A percentile compares a stretch with the other conserved stretches of the same genome.
These are phyloP conservation scores for Petasospora rhodanensis DNA, from an alignment of 1,139 yeast species.

Conservation along the genomic window DNA sequence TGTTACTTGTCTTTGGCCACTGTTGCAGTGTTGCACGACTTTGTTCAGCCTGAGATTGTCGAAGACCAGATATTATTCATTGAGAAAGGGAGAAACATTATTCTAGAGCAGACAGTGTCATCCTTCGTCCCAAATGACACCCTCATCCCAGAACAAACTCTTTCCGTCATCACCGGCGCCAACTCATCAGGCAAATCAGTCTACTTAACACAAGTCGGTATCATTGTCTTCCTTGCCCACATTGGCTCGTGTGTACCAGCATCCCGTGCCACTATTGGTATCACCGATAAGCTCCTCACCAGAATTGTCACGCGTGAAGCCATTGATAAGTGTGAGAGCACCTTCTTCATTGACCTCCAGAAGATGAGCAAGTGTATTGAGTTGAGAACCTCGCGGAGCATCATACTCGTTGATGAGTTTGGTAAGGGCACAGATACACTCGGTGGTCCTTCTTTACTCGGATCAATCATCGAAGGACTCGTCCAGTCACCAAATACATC, in stretches of 20 bases:
- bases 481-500: conserved; percentile 25
- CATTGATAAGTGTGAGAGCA: conserved; percentile 37
- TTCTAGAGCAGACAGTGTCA: conserved; percentile 34
- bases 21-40: conserved; percentile 31
- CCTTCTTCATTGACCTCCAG: conserved; percentile 42
- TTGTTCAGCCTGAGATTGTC: conserved; percentile 35
- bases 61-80: conserved; percentile 23
- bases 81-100: conserved; percentile 35
- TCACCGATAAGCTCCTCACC: conserved; percentile 41
- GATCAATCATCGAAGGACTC: conserved; percentile 32
- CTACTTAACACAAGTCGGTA: conserved; percentile 39
- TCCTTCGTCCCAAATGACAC: conserved; percentile 38
- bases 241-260: conserved; percentile 49
- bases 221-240: conserved; percentile 41
- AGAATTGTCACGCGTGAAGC: conserved; percentile 41
- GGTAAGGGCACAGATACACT: conserved; percentile 46
- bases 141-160: conserved; percentile 23
- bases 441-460: conserved; percentile 44
- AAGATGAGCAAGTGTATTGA: conserved; percentile 40
- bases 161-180: conserved; percentile 42
- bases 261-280: conserved; percentile 35
- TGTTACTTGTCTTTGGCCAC: conserved; percentile 35
- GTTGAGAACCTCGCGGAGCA: conserved; percentile 33
- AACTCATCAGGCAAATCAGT: conserved; percentile 51
- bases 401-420: conserved; percentile 45